These are phyloP conservation scores for Solanum ahanhuiri DNA, from an alignment of 257 asterid species.

Conservation along the genomic window DNA sequence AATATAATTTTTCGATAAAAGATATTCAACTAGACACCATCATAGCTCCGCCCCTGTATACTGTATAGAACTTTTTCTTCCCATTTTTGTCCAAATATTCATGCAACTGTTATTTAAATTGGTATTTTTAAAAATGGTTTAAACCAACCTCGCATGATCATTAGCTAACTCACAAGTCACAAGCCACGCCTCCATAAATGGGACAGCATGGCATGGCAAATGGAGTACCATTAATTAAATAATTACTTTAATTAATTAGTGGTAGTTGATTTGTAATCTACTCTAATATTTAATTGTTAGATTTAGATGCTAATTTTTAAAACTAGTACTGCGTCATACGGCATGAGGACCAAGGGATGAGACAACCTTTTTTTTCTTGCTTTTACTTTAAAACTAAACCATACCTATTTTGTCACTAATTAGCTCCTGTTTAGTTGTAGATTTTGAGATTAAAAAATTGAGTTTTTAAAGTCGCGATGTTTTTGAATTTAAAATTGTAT, in stretches of 20 bases:
- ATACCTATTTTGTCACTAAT: neutral
- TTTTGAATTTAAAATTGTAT: too few species aligned
- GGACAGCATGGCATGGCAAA: neutral
- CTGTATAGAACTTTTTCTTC: too few species aligned
- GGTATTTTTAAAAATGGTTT: neutral
- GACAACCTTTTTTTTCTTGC: neutral
- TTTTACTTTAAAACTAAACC: neutral
- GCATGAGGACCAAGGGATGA: neutral
- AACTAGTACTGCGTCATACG: neutral
- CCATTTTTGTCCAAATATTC: neutral
- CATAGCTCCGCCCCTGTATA: neutral
- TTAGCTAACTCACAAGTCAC: neutral
- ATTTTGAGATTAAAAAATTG: fast-evolving
- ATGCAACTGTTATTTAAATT: neutral
- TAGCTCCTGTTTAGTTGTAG: neutral
- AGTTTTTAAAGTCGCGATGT: neutral
- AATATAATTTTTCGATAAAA: too few species aligned
- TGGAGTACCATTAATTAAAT: neutral
- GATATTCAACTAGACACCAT: neutral
- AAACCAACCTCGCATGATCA: neutral
- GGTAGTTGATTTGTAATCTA: neutral
- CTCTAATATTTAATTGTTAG: neutral
- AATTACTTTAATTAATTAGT: neutral
- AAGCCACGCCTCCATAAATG: neutral
- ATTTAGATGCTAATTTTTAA: neutral